These are phyloP conservation scores for Neoascochyta sp. DNA, from an alignment of 2,329 filamentous ascomycete species.

Conservation along the genomic window DNA sequence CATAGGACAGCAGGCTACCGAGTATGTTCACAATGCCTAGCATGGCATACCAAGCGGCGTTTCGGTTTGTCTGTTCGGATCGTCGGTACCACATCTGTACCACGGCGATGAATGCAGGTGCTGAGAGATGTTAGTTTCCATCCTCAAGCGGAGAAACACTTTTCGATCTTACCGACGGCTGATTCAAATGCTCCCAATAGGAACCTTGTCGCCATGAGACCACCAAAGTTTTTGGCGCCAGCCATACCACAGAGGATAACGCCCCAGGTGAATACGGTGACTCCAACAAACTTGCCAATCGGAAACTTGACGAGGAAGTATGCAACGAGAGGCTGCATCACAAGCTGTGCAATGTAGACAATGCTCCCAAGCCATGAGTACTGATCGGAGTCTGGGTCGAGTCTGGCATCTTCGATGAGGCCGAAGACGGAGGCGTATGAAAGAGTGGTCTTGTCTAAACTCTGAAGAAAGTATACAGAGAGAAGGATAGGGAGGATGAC, in stretches of 20 bases:
- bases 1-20: slow-evolving; percentile 56
- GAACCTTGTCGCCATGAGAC: slow-evolving; percentile 60
- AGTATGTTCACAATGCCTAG: slow-evolving; percentile 56
- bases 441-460: slow-evolving; percentile 60
- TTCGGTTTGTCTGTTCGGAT: slow-evolving; percentile 56
- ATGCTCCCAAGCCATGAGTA: slow-evolving; percentile 52
- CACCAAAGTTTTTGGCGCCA: slow-evolving; percentile 57
- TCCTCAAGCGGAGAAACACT: slow-evolving; percentile 2
- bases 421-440: slow-evolving; percentile 62
- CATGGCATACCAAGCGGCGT: slow-evolving; percentile 59
- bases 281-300: slow-evolving; percentile 57
- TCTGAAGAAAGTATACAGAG: slow-evolving; percentile 61
- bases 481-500: slow-evolving; percentile 55
- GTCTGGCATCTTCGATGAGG: slow-evolving; percentile 55
- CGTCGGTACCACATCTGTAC: slow-evolving; percentile 58
- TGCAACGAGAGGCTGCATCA: slow-evolving; percentile 52
- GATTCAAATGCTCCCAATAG: slow-evolving; percentile 68
- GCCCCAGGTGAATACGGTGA: slow-evolving; percentile 52
- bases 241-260: slow-evolving; percentile 60
- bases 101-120: slow-evolving; percentile 33
- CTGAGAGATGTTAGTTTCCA: slow-evolving; percentile 9
- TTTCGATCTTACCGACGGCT: slow-evolving; percentile 45
- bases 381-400: slow-evolving; percentile 51
- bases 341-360: slow-evolving; percentile 54
- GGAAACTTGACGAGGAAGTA: slow-evolving; percentile 58